phyloP scores from a whole-genome alignment of 352 stramenopile species.

The Phytophthora litchii region DNA sequence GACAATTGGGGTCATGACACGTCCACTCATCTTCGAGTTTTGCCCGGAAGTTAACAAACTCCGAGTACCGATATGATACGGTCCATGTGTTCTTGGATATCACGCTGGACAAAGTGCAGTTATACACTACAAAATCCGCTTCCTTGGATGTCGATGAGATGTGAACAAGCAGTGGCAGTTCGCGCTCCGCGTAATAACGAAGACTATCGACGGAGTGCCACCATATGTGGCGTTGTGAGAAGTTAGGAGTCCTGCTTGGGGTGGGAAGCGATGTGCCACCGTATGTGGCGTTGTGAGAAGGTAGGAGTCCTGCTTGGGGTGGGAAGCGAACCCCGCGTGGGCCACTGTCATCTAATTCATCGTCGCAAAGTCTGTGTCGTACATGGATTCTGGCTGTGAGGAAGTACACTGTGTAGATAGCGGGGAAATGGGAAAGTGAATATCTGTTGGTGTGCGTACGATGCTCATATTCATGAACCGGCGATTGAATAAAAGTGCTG shows the following conservation, averaged over 20 bases:
- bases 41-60: slow-evolving; percentile 53
- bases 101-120: slow-evolving; percentile 49
- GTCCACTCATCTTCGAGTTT: slow-evolving; percentile 51
- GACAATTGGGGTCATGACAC: slow-evolving; percentile 53
- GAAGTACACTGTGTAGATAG: too few relatives aligned
- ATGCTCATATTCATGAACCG: too few relatives aligned
- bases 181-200: slow-evolving; percentile 26
- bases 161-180: slow-evolving; percentile 50
- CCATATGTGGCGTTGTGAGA: not conserved
- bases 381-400: too few relatives aligned
- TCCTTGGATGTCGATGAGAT: slow-evolving; percentile 38
- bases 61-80: slow-evolving; percentile 62
- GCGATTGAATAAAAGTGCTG: too few relatives aligned
- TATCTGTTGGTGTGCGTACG: too few relatives aligned
- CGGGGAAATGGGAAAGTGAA: too few relatives aligned
- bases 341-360: too few relatives aligned
- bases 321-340: too few relatives aligned
- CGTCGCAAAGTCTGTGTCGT: too few relatives aligned
- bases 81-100: slow-evolving; percentile 49
- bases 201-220: slow-evolving; percentile 39
- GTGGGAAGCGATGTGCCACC: not conserved
- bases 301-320: not conserved
- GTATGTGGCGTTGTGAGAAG: not conserved
- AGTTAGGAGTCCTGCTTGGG: not conserved
- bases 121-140: slow-evolving; percentile 47